A percentile compares a stretch with the other conserved stretches of the same genome.
Evolutionary conservation across 2,329 filamentous ascomycete species (phyloP).

Genomic region (Trichoderma atrobrunneum): DNA sequence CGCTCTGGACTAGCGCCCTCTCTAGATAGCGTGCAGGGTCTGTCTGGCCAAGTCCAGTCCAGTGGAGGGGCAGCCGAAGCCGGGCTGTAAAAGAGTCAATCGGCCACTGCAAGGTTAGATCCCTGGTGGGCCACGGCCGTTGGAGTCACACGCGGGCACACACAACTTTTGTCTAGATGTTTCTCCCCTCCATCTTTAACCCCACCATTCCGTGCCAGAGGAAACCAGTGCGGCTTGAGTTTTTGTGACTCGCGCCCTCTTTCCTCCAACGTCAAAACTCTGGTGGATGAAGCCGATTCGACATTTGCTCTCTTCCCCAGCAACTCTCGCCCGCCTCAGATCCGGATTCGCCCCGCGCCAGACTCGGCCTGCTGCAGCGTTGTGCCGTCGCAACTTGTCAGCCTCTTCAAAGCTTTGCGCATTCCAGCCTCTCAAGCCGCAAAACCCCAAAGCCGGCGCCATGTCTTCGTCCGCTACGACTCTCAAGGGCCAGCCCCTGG

Average conservation of each 20-base stretch:
- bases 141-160: constrained; percentile 15
- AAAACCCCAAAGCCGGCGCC: constrained; percentile 23
- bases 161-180: constrained; percentile 12
- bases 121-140: constrained; percentile 3
- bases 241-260: constrained; percentile 29
- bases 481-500: constrained; percentile 84
- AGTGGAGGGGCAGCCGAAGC: constrained; percentile 8
- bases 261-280: constrained; percentile 8
- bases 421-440: constrained; percentile 29
- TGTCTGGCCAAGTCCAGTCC: not conserved
- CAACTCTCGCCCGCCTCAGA: constrained; percentile 15
- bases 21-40: not conserved
- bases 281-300: constrained; percentile 31
- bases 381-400: constrained; percentile 30
- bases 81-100: constrained; percentile 15
- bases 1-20: not conserved
- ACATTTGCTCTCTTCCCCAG: constrained; percentile 18
- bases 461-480: constrained; percentile 64
- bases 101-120: constrained; percentile 1
- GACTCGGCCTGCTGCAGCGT: constrained; percentile 23
- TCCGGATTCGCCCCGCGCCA: constrained; percentile 13
- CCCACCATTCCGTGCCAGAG: constrained; percentile 23
- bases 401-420: constrained; percentile 31
- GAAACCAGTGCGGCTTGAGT: constrained; percentile 26
- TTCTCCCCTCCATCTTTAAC: constrained; percentile 10